Evolutionary conservation across 1,284 basidiomycete species (phyloP).

Genomic region (Takashimella tepidaria): DNA sequence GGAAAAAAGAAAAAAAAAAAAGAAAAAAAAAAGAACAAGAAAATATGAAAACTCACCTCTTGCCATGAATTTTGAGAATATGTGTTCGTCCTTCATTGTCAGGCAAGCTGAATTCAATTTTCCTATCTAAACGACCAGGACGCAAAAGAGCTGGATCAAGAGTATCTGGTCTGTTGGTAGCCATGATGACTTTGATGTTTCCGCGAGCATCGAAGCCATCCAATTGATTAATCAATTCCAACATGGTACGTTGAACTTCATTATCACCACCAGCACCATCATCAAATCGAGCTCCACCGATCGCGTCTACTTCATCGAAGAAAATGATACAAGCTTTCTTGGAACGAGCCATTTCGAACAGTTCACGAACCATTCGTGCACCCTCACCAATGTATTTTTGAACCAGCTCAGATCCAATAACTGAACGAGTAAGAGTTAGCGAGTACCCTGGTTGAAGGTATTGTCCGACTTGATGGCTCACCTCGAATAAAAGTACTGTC

Average conservation of each 20-base stretch:
- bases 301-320: slow-evolving; percentile 88
- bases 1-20: too few species aligned
- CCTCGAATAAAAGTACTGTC: slow-evolving; percentile 98
- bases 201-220: slow-evolving; percentile 98
- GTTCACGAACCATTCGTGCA: slow-evolving; percentile 95
- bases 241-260: slow-evolving; percentile 99
- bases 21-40: background rate
- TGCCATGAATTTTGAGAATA: slow-evolving; percentile 93
- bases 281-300: slow-evolving; percentile 98
- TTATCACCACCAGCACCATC: slow-evolving; percentile 99
- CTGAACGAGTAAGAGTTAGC: slow-evolving; percentile 13
- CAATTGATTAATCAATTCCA: slow-evolving; percentile 97
- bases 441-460: background rate
- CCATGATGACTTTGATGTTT: slow-evolving; percentile 99
- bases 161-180: slow-evolving; percentile 97
- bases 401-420: slow-evolving; percentile 94
- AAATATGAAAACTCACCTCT: slow-evolving; percentile 58
- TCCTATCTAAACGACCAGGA: slow-evolving; percentile 91
- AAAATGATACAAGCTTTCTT: slow-evolving; percentile 99
- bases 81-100: slow-evolving; percentile 95
- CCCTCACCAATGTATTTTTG: slow-evolving; percentile 99
- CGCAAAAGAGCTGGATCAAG: slow-evolving; percentile 94
- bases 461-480: slow-evolving; percentile 4
- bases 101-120: slow-evolving; percentile 92
- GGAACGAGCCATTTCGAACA: slow-evolving; percentile 98